phyloP scores from a whole-genome alignment of 164 flowering plant species.

The Aristolochia californica region DNA sequence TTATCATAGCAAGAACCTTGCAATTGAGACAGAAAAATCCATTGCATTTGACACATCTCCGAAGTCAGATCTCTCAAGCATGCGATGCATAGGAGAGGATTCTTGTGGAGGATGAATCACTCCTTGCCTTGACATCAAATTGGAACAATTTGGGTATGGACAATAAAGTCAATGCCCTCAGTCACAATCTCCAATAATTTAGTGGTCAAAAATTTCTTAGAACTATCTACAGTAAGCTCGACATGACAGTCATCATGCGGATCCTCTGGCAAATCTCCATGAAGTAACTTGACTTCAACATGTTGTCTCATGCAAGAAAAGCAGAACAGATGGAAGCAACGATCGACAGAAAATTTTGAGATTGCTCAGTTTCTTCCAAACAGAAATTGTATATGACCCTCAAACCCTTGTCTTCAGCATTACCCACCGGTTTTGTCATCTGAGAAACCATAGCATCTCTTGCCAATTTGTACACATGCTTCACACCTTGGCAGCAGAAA shows the following conservation, averaged over 20 bases:
- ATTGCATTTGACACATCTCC: conserved; percentile 58
- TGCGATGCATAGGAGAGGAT: conserved; percentile 3
- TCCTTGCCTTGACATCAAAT: conserved; percentile 60
- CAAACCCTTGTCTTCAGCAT: conserved; percentile 9
- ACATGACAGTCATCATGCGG: conserved; percentile 66
- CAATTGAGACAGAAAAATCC: conserved; percentile 52
- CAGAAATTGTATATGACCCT: conserved; percentile 64
- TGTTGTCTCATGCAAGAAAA: conserved; percentile 77
- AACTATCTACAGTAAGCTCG: conserved; percentile 45
- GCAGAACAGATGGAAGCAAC: conserved; percentile 65
- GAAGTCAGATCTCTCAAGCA: conserved; percentile 19
- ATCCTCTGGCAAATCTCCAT: conserved; percentile 50
- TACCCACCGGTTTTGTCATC: conserved; percentile 16
- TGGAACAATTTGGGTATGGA: conserved; percentile 77
- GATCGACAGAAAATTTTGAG: conserved; percentile 45
- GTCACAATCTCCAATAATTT: conserved; percentile 42
- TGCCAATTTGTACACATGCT: conserved; percentile 52
- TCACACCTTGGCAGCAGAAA: conserved; percentile 32
- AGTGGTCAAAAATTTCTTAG: conserved; percentile 45
- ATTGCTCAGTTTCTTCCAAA: conserved; percentile 42
- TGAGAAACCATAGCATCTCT: conserved; percentile 67
- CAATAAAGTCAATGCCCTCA: conserved; percentile 63
- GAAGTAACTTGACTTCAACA: conserved; percentile 66
- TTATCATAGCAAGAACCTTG: conserved; percentile 46
- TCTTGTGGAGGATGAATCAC: conserved; percentile 4